Evolutionary conservation across 2,329 filamentous ascomycete species (phyloP).

Genomic region (Colletotrichum melonis): DNA sequence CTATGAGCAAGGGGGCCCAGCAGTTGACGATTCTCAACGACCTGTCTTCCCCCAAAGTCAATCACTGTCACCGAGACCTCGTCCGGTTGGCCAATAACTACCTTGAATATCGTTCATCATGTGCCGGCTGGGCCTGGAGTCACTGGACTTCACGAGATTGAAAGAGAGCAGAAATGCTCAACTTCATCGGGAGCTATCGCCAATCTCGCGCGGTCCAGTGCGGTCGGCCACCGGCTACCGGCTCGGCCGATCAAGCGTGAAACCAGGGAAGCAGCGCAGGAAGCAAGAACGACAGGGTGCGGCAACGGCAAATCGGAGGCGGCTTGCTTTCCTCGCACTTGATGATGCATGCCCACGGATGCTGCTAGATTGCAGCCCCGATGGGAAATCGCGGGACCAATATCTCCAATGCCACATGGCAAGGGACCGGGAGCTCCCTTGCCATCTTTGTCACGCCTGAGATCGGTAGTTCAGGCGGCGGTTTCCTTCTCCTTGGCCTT

Average conservation of each 20-base stretch:
- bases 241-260: conserved; percentile 18
- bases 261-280: neutral
- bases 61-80: neutral
- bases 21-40: neutral
- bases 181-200: neutral
- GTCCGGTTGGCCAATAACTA: neutral
- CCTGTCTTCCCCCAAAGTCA: neutral
- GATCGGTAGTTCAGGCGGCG: neutral
- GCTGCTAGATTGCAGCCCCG: conserved; percentile 2
- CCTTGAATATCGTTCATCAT: too few relatives aligned
- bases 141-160: neutral
- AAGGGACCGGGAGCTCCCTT: conserved; percentile 19
- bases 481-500: neutral
- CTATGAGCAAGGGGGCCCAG: neutral
- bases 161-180: neutral
- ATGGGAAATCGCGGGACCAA: conserved; percentile 9
- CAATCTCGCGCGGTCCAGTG: neutral
- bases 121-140: too few relatives aligned
- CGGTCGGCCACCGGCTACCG: neutral
- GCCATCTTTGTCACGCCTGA: conserved; percentile 11
- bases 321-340: neutral
- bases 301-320: neutral
- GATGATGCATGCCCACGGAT: neutral
- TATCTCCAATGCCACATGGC: conserved; percentile 30
- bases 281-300: neutral